Conservation (phyloP, 2,329 filamentous ascomycete species). For the Claviceps digitariae region DNA sequence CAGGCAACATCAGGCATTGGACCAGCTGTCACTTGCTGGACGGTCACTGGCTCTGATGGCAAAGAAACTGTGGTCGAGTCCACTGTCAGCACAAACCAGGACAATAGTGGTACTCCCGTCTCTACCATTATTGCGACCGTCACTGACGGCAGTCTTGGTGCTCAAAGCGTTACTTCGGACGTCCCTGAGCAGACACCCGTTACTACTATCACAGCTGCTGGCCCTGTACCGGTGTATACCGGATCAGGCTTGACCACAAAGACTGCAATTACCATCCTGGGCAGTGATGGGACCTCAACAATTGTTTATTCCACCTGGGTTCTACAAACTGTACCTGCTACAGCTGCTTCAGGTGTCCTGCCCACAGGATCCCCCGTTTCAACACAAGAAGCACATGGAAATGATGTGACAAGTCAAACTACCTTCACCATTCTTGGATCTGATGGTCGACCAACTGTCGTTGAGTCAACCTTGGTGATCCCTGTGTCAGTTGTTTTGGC, state of each 20-base stretch:
- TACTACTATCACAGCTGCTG: slow-evolving; percentile 6
- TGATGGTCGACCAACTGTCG: slow-evolving; percentile 20
- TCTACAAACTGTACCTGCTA: slow-evolving; percentile 1
- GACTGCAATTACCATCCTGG: slow-evolving; percentile 4
- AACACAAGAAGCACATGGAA: slow-evolving; percentile 5
- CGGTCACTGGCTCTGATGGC: slow-evolving; percentile 9
- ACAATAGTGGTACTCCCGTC: not conserved
- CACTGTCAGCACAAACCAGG: slow-evolving; percentile 7
- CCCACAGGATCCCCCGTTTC: not conserved
- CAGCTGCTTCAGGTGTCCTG: slow-evolving; percentile 3
- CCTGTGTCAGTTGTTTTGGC: slow-evolving; percentile 8
- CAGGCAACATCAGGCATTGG: not conserved
- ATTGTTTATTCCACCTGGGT: slow-evolving; percentile 6
- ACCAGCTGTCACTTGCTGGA: slow-evolving; percentile 10
- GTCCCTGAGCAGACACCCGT: slow-evolving; percentile 2
- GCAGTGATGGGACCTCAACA: slow-evolving; percentile 6
- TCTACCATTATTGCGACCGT: not conserved
- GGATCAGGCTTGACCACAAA: slow-evolving; percentile 3
- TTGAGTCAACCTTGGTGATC: slow-evolving; percentile 21
- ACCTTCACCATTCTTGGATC: slow-evolving; percentile 17
- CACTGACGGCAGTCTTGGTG: slow-evolving; percentile 1
- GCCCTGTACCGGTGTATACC: slow-evolving; percentile 1
- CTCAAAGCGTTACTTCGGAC: not conserved
- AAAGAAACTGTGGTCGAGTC: slow-evolving; percentile 21
- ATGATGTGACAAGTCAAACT: slow-evolving; percentile 8